phyloP scores from a whole-genome alignment of 768 basidiomycete genomes.

The Trametes cubensis region DNA sequence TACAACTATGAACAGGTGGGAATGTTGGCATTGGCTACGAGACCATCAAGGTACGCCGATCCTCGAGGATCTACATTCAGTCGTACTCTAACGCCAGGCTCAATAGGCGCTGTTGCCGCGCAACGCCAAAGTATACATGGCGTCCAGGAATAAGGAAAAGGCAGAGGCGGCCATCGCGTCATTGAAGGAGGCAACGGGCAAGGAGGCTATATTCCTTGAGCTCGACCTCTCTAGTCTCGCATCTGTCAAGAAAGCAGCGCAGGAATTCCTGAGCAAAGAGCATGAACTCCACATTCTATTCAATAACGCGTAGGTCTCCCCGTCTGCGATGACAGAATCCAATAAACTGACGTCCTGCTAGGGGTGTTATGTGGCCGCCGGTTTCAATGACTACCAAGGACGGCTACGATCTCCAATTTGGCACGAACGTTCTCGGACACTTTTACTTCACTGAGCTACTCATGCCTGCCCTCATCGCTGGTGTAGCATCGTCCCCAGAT shows the following conservation, averaged over 20 bases:
- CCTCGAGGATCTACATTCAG: too few relatives aligned
- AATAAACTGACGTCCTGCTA: constrained; percentile 22
- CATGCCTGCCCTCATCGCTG: constrained; percentile 48
- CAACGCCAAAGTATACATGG: constrained; percentile 71
- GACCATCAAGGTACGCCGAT: constrained; percentile 41
- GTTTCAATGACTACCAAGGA: constrained; percentile 45
- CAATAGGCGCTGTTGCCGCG: constrained; percentile 52
- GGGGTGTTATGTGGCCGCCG: constrained; percentile 53
- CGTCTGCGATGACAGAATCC: not conserved
- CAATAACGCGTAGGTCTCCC: constrained; percentile 51
- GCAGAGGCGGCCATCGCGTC: constrained; percentile 53
- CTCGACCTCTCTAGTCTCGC: constrained; percentile 47
- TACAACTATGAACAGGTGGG: too few relatives aligned
- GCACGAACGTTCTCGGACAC: constrained; percentile 54
- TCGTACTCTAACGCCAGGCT: too few relatives aligned
- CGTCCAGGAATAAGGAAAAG: constrained; percentile 49
- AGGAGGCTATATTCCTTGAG: constrained; percentile 44
- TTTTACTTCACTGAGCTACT: constrained; percentile 43
- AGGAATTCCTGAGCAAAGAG: constrained; percentile 48
- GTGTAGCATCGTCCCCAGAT: constrained; percentile 42
- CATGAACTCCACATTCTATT: constrained; percentile 50
- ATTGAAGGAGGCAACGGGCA: constrained; percentile 49
- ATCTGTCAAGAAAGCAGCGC: constrained; percentile 41
- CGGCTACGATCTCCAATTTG: constrained; percentile 59
- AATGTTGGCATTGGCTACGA: constrained; percentile 60